Percentiles rank a stretch among this genome's conserved stretches.
phyloP scores from a whole-genome alignment of 257 asterid species.

The Leptodermis oblonga region DNA sequence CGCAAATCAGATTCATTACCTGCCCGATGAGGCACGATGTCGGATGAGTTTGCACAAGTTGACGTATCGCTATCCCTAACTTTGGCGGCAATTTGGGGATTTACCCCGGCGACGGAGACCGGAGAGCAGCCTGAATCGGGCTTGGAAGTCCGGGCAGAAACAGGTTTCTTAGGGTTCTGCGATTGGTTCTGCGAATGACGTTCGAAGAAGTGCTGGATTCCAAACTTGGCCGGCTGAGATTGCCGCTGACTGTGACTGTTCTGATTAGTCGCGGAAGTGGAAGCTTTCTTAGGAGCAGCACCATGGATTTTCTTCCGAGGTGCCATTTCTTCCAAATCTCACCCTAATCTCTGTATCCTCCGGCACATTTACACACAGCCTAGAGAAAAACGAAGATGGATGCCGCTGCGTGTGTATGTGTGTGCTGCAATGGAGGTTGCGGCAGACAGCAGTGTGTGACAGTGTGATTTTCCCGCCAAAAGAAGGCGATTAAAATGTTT shows the following conservation, averaged over 20 bases:
- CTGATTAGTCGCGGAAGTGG: slow-evolving; percentile 25
- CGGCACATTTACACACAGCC: background rate
- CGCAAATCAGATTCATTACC: slow-evolving; percentile 6
- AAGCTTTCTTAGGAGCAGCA: slow-evolving; percentile 57
- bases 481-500: background rate
- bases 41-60: slow-evolving; percentile 5
- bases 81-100: slow-evolving; percentile 21
- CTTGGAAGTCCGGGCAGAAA: slow-evolving; percentile 15
- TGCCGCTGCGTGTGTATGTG: background rate
- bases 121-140: slow-evolving; percentile 23
- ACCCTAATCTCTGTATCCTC: background rate
- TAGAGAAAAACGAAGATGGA: background rate
- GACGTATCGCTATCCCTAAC: slow-evolving; percentile 20
- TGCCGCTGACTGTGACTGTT: slow-evolving; percentile 27
- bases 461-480: slow-evolving; percentile 34
- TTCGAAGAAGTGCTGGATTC: slow-evolving; percentile 92
- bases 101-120: slow-evolving; percentile 11
- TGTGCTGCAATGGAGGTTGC: background rate
- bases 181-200: slow-evolving; percentile 65
- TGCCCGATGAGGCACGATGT: background rate
- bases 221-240: slow-evolving; percentile 75
- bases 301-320: slow-evolving; percentile 69
- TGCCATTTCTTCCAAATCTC: slow-evolving; percentile 41
- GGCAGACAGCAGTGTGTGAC: background rate
- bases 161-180: slow-evolving; percentile 29